phyloP scores from a whole-genome alignment of 768 basidiomycete genomes.

The Tubosaeta brunneosetosa region DNA sequence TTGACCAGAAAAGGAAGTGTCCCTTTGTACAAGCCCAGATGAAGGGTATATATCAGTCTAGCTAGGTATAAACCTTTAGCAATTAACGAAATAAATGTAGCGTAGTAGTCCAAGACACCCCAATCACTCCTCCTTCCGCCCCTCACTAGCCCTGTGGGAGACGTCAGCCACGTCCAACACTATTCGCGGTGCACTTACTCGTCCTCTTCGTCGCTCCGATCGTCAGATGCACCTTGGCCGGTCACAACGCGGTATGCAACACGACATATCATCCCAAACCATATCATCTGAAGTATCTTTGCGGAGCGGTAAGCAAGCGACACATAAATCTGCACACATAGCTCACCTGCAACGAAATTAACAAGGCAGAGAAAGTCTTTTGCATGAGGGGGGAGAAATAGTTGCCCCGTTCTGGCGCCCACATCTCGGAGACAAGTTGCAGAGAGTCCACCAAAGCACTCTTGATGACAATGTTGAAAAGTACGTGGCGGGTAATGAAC shows the following conservation, averaged over 20 bases:
- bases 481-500: constrained; percentile 83
- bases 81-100: constrained; percentile 24
- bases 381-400: constrained; percentile 49
- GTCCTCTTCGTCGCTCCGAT: constrained; percentile 77
- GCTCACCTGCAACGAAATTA: constrained; percentile 59
- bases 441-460: constrained; percentile 53
- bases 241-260: constrained; percentile 77
- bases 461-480: constrained; percentile 70
- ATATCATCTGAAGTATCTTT: constrained; percentile 70
- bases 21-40: constrained; percentile 13
- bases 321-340: not conserved
- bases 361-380: constrained; percentile 47
- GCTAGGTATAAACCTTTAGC: constrained; percentile 21
- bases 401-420: constrained; percentile 54
- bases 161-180: constrained; percentile 8
- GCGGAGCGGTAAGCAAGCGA: constrained; percentile 4
- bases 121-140: constrained; percentile 25
- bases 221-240: constrained; percentile 76
- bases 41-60: constrained; percentile 26
- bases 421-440: constrained; percentile 43
- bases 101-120: constrained; percentile 20
- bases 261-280: constrained; percentile 83
- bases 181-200: constrained; percentile 35
- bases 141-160: constrained; percentile 10
- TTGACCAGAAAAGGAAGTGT: constrained; percentile 26